Base-by-base conservation (phyloP, 2,329 filamentous ascomycete species). In the Aspergillus latus region DNA sequence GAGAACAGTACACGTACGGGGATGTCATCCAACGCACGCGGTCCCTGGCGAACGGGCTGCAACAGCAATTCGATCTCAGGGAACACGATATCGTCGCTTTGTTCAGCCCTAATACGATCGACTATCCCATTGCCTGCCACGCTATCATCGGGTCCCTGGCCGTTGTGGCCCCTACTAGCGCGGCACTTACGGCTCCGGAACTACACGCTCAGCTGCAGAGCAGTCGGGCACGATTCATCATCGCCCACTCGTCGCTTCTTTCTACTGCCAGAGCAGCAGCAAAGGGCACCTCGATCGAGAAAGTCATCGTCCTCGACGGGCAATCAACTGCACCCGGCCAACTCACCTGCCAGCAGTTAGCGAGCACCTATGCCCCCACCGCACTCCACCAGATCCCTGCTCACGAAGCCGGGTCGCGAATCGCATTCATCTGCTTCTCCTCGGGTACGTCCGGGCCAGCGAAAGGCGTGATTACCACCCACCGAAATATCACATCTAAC, bases 361-460 rank as follows among this genome's bases (percentile, higher is more conserved):
- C 51, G n/a, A 47, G 21, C 34, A 53, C 43, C 3, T 47, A 11
- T 7, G 21, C 51, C 51, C 13, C 15, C 43, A 28, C 16, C 43
- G 30, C 28, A 3, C 40, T 52, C 16, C 7, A 9, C 40, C 2
- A 16, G 1, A 52, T 52, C 40, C 21, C 50, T 29, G 7, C 50
- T 2, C 7, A 4, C 29, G 30, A 46, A 11, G 15, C 50, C 6
- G 16, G 29, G 6, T 10, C 8, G 9, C 29, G 34, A 15, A 52
- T 21, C 15, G 52, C 45, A 29, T 54, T 49, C 52, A 42, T 54
- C 45, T 47, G 43, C 45, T 54, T 48, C 52, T 54, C 52, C 11
- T 54, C 52, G 1, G 52, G 52, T 0, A 54, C 52, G 13, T 48
- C 52, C 11, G 52, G 52, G 0, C 28, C 28, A 4, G 16, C 52